Base-by-base conservation (phyloP, 2,329 filamentous ascomycete genomes). In the Sclerotinia subarctica region DNA sequence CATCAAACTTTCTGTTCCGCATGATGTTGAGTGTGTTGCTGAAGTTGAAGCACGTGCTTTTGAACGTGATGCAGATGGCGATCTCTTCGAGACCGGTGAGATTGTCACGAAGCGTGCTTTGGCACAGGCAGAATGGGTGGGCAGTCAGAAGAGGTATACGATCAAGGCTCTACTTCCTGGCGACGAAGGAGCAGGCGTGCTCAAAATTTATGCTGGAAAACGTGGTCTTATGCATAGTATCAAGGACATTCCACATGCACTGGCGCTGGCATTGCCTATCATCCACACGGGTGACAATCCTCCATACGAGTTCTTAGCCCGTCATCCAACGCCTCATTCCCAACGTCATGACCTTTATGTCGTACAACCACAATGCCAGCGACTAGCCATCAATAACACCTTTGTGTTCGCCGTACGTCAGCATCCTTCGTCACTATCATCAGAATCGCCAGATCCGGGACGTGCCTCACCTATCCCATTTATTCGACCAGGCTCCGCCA, bases 381-480 rank as follows among this genome's bases (percentile, higher is more conserved):
- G 89, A 35, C 83, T 99, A 38, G 94, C 93, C 1, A 84, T 96
- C 67, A 97, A 98, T 82, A 98, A 99, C 78, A 99, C 95, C 0
- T 99, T 97, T 77, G 94, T 99, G 38, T 99, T 99, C 78, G 91
- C 91, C 65, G 91, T 99, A 70, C 91, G 95, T 57, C 95, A 99
- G 77, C 94, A 99, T 77, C 92, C 94, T 0, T 90, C 92, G 0
- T 85, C 85, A 1, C 79, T 85, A 0, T 79, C 79, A 2, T 76
- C 77, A 52, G 76, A 79, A 47, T 75, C 79, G 38, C 76, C 78
- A 38, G 79, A 77, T 66, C 74, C 76, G 24, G 71, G 78, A 69
- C 57, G 79, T 60, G 74, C 77, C 24, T 78, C 76, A 21, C 89
- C 89, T 1, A 82, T 88, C 26, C 89, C 89, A 0, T 89, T 88